These are phyloP conservation scores for Podila clonocystis DNA, from an alignment of 192 early-diverging fungal species.

Conservation along the genomic window DNA sequence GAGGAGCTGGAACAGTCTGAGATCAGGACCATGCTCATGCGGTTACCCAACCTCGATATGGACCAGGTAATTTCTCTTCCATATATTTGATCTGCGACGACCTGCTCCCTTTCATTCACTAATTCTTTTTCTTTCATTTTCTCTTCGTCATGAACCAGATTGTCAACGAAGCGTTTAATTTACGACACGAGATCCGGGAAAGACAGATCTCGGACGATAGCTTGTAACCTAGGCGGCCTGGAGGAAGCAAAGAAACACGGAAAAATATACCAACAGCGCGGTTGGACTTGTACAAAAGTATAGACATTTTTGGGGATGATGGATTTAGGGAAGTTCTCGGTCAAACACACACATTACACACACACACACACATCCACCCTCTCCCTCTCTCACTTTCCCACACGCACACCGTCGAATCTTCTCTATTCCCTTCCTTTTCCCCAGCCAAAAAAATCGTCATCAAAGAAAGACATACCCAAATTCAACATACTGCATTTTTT, in stretches of 20 bases:
- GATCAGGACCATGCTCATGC: conserved; percentile 83
- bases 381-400: neutral
- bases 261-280: too few species aligned
- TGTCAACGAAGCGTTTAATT: conserved; percentile 75
- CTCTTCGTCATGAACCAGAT: conserved; percentile 47
- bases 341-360: neutral
- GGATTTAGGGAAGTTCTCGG: neutral
- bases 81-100: neutral
- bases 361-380: conserved; percentile 3
- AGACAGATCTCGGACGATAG: conserved; percentile 62
- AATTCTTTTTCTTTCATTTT: conserved; percentile 1
- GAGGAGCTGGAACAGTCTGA: conserved; percentile 94
- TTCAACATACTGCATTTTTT: too few species aligned
- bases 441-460: too few species aligned
- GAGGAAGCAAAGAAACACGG: too few species aligned
- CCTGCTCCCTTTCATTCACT: neutral
- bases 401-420: neutral
- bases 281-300: too few species aligned
- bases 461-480: too few species aligned
- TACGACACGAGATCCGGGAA: conserved; percentile 74
- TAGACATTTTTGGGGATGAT: neutral
- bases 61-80: conserved; percentile 51
- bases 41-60: conserved; percentile 81
- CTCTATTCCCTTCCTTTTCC: neutral
- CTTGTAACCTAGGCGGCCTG: conserved; percentile 7